A percentile compares a stretch with the other conserved stretches of the same genome.
These are phyloP conservation scores for Jatropha curcas DNA, from an alignment of 345 rosid species.

Conservation along the genomic window DNA sequence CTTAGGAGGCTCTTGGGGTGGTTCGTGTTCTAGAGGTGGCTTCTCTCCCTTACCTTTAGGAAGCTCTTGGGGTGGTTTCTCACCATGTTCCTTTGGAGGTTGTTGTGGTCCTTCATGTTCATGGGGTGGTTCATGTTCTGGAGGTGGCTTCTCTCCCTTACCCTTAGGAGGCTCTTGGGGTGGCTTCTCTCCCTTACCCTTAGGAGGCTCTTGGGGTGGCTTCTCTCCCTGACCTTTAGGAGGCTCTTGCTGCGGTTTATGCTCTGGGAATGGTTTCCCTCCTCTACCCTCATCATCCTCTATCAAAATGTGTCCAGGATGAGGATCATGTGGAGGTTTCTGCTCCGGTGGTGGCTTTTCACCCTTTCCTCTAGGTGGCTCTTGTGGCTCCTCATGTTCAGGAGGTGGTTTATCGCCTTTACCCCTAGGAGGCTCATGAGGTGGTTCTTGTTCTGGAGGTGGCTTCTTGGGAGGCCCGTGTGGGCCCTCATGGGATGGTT, in stretches of 20 bases:
- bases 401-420: conserved; percentile 29
- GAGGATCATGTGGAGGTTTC: conserved; percentile 2
- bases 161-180: background rate
- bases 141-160: background rate
- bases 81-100: background rate
- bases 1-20: conserved; percentile 18
- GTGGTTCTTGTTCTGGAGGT: conserved; percentile 21
- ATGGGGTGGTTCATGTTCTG: background rate
- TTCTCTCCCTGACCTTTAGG: background rate
- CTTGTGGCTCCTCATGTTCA: too few relatives aligned
- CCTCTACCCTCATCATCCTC: too few relatives aligned
- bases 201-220: background rate
- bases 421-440: conserved; percentile 10
- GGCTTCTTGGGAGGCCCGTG: conserved; percentile 17
- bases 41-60: conserved; percentile 16
- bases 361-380: too few relatives aligned
- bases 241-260: conserved; percentile 23
- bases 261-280: conserved; percentile 1
- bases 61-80: conserved; percentile 25
- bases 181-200: background rate
- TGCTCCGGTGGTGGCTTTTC: background rate
- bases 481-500: too few relatives aligned
- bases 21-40: conserved; percentile 18
- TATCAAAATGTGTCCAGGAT: background rate
- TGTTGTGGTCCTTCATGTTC: background rate